Conservation (phyloP, 139 green algal species). For the Nannochloris sp. region DNA sequence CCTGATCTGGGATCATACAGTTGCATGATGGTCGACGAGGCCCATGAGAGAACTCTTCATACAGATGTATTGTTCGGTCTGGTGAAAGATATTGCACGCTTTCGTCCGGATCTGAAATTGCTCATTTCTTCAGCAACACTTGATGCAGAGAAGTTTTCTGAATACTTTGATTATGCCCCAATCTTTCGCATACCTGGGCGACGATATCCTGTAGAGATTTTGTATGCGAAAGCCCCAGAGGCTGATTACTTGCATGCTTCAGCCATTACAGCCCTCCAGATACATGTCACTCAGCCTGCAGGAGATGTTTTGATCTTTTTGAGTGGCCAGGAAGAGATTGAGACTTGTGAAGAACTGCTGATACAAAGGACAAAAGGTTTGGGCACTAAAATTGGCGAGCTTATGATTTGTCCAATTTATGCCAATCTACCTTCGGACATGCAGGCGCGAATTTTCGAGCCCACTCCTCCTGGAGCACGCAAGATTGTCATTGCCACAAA, state of each 20-base stretch:
- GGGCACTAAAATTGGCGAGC: conserved; percentile 81
- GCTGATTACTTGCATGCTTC: conserved; percentile 87
- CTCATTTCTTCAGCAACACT: conserved; percentile 89
- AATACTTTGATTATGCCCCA: conserved; percentile 94
- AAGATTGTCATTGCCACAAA: conserved; percentile 98
- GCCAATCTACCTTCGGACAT: conserved; percentile 92
- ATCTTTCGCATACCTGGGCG: conserved; percentile 87
- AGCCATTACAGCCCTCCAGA: conserved; percentile 77
- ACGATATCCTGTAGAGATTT: conserved; percentile 92
- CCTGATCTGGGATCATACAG: conserved; percentile 87
- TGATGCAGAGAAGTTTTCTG: conserved; percentile 85
- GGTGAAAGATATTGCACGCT: conserved; percentile 76
- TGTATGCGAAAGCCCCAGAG: conserved; percentile 93
- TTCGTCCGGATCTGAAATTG: conserved; percentile 90
- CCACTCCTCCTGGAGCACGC: conserved; percentile 72
- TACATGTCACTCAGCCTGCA: conserved; percentile 75
- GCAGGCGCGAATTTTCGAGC: conserved; percentile 95
- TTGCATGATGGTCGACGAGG: conserved; percentile 95
- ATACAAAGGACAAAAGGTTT: conserved; percentile 75
- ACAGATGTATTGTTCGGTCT: conserved; percentile 96
- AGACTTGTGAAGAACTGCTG: conserved; percentile 86
- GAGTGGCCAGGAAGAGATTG: conserved; percentile 96
- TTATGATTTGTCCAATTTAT: conserved; percentile 96
- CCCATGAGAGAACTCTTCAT: conserved; percentile 92
- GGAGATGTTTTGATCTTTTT: conserved; percentile 96